A percentile compares a stretch with the other conserved stretches of the same genome.
Conservation (phyloP, 805 yeast species). For the Vanderwaltozyma verrucispora region DNA sequence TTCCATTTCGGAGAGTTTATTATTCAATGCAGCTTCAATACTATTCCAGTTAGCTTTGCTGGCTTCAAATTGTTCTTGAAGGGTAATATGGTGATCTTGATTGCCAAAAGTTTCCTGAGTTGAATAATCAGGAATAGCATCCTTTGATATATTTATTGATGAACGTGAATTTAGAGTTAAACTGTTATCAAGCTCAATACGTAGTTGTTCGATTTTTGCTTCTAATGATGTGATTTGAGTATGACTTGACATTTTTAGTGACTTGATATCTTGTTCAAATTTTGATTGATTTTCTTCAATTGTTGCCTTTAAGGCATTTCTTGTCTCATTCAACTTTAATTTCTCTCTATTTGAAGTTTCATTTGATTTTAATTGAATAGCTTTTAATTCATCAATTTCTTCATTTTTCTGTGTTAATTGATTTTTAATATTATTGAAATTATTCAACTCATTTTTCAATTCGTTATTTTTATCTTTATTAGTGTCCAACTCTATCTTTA, state of each 20-base stretch:
- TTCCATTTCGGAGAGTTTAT: constrained; percentile 37
- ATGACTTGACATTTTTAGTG: constrained; percentile 25
- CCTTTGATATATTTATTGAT: too few relatives aligned
- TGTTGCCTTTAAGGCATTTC: neutral
- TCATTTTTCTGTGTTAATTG: constrained; percentile 18
- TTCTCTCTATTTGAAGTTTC: neutral
- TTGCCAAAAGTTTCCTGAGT: too few relatives aligned
- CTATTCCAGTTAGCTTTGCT: constrained; percentile 77
- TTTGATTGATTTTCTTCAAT: constrained; percentile 4
- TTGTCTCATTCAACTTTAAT: neutral
- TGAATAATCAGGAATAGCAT: too few relatives aligned
- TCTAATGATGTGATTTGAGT: constrained; percentile 52
- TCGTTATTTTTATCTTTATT: constrained; percentile 18
- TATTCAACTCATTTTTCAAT: constrained; percentile 19
- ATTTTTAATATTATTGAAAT: constrained; percentile 17
- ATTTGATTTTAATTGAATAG: constrained; percentile 4
- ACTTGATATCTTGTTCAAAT: constrained; percentile 16
- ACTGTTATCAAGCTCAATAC: constrained; percentile 48
- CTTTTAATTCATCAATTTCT: constrained; percentile 19
- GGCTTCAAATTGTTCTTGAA: constrained; percentile 62
- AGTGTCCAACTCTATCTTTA: constrained; percentile 6
- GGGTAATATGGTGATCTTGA: constrained; percentile 28
- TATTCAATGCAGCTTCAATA: constrained; percentile 56
- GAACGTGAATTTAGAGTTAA: neutral
- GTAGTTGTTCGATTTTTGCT: constrained; percentile 53